Percentiles rank a stretch among this genome's conserved stretches.
Evolutionary conservation across 768 basidiomycete genomes (phyloP).

Genomic region (Calocybe cyanea): DNA sequence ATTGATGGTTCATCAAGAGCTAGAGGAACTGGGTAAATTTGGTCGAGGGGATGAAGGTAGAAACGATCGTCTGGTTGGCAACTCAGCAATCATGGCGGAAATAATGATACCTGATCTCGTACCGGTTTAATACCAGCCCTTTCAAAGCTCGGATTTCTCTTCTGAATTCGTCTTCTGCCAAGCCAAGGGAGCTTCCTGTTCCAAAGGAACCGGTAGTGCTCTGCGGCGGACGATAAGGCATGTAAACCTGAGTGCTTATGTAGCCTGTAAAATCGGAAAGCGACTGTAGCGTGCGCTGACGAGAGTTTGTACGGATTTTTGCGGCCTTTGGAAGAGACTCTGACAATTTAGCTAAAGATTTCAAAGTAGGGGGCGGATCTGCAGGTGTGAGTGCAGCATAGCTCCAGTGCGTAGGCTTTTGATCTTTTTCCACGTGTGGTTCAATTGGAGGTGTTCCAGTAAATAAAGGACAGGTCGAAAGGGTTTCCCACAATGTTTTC

Average conservation of each 20-base stretch:
- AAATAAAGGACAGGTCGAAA: conserved; percentile 52
- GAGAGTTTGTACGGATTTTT: conserved; percentile 30
- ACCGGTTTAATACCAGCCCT: conserved; percentile 75
- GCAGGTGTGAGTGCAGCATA: conserved; percentile 30
- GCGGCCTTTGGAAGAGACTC: conserved; percentile 32
- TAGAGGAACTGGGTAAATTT: conserved; percentile 8
- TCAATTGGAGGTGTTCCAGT: conserved; percentile 25
- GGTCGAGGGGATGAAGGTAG: conserved; percentile 29
- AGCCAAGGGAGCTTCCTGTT: conserved; percentile 20
- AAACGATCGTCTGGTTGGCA: conserved; percentile 33
- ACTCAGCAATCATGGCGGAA: neutral
- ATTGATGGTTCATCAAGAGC: no score
- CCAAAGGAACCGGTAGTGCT: conserved; percentile 24
- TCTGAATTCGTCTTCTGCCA: conserved; percentile 65
- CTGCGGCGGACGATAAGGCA: conserved; percentile 36
- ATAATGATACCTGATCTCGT: conserved; percentile 17
- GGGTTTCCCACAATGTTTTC: conserved; percentile 60
- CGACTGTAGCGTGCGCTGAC: conserved; percentile 61
- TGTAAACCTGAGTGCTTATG: conserved; percentile 70
- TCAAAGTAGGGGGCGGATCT: conserved; percentile 33
- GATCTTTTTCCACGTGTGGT: conserved; percentile 18
- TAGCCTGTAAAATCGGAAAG: conserved; percentile 77
- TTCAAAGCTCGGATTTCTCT: conserved; percentile 76
- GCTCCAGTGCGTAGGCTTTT: conserved; percentile 32
- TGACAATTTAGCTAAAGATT: conserved; percentile 33